Percentiles rank a stretch among this genome's conserved stretches.
Evolutionary conservation across 2,329 filamentous ascomycete species (phyloP).

Genomic region (Hypoxylon sp.): DNA sequence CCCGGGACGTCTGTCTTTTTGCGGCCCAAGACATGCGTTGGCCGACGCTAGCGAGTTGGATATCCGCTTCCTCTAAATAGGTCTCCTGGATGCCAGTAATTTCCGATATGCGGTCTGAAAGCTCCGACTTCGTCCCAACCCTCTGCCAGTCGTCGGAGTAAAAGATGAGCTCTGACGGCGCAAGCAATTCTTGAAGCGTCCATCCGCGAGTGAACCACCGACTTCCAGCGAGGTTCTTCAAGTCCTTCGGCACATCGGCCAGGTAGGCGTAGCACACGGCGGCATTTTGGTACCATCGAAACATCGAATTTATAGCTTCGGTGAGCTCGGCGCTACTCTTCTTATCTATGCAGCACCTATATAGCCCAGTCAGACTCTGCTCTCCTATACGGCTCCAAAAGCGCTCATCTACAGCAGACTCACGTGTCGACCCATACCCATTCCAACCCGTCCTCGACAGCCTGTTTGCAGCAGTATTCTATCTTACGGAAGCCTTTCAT

Average conservation of each 20-base stretch:
- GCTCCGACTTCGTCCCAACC: slow-evolving; percentile 42
- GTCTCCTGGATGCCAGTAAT: slow-evolving; percentile 42
- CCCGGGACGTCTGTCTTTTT: slow-evolving; percentile 39
- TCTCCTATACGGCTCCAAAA: not conserved
- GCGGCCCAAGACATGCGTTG: slow-evolving; percentile 50
- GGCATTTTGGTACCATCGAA: slow-evolving; percentile 44
- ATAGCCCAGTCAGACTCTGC: not conserved
- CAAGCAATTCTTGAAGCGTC: slow-evolving; percentile 46
- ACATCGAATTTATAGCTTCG: slow-evolving; percentile 47
- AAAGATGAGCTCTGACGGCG: slow-evolving; percentile 43
- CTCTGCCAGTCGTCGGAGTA: slow-evolving; percentile 39
- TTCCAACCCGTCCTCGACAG: slow-evolving; percentile 36
- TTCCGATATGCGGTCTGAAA: slow-evolving; percentile 34
- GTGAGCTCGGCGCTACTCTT: slow-evolving; percentile 46
- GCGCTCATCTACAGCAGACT: not conserved
- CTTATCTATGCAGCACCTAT: slow-evolving; percentile 48
- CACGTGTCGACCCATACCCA: slow-evolving; percentile 48
- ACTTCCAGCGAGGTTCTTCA: slow-evolving; percentile 27
- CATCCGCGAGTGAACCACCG: slow-evolving; percentile 38
- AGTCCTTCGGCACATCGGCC: slow-evolving; percentile 24
- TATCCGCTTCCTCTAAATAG: slow-evolving; percentile 28
- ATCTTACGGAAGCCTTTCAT: slow-evolving; percentile 43
- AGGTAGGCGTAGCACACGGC: slow-evolving; percentile 46
- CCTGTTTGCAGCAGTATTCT: slow-evolving; percentile 39
- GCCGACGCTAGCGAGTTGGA: slow-evolving; percentile 38